phyloP scores from a whole-genome alignment of 441 rosid species.

The Rhodomyrtus psidioides region DNA sequence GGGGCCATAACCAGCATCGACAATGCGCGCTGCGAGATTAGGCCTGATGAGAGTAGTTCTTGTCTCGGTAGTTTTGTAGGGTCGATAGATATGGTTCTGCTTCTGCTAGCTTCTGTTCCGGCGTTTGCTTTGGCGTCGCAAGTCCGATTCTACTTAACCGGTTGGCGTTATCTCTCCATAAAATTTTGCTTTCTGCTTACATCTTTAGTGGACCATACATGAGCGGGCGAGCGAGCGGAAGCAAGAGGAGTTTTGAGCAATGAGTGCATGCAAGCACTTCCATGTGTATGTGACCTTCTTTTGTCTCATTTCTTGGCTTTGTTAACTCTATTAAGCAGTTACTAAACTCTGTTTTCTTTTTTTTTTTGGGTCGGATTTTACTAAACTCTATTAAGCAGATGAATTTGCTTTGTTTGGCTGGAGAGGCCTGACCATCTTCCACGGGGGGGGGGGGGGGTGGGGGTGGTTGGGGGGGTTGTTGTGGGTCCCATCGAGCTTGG shows the following conservation, averaged over 20 bases:
- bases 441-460: too few relatives aligned
- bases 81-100: not conserved
- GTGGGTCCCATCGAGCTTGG: not conserved
- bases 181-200: not conserved
- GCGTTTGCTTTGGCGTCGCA: not conserved
- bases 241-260: not conserved
- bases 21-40: not conserved
- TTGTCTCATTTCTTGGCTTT: not conserved
- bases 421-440: not conserved
- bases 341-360: too few relatives aligned
- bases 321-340: not conserved
- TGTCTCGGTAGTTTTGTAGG: not conserved
- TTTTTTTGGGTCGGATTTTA: too few relatives aligned
- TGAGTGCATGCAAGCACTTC: not conserved
- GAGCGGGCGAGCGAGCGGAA: not conserved
- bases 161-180: not conserved
- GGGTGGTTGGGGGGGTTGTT: too few relatives aligned
- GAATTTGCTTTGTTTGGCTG: not conserved
- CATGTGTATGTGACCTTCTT: not conserved
- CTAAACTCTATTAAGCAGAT: not conserved
- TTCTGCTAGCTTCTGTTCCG: not conserved
- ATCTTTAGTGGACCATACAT: not conserved
- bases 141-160: not conserved
- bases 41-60: not conserved
- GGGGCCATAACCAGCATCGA: not conserved